Evolutionary conservation across 805 yeast genomes (phyloP).

Genomic region (Candida maris): DNA sequence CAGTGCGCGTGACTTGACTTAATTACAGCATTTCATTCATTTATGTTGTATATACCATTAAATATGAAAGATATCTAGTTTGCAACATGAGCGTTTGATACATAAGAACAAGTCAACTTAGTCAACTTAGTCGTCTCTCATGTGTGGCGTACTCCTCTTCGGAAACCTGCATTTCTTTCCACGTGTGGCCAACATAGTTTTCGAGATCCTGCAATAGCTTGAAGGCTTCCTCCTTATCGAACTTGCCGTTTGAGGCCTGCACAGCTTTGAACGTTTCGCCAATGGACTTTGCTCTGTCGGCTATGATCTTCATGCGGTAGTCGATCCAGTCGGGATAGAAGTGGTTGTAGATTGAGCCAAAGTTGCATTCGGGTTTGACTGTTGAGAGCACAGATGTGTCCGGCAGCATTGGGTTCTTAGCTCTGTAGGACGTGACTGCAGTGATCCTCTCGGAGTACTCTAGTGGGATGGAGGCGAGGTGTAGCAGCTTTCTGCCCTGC

Average conservation of each 20-base stretch:
- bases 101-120: no score
- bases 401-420: constrained; percentile 34
- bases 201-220: constrained; percentile 30
- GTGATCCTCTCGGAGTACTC: constrained; percentile 41
- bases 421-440: constrained; percentile 40
- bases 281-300: constrained; percentile 31
- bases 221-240: constrained; percentile 36
- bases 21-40: no score
- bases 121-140: constrained; percentile 1
- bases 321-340: constrained; percentile 39
- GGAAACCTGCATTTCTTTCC: constrained; percentile 33
- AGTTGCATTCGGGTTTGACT: constrained; percentile 37
- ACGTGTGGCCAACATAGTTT: constrained; percentile 26
- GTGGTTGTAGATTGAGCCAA: constrained; percentile 35
- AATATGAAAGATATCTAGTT: no score
- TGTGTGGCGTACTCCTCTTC: constrained; percentile 25
- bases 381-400: constrained; percentile 40
- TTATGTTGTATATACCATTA: no score
- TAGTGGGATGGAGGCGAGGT: constrained; percentile 45
- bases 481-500: constrained; percentile 45
- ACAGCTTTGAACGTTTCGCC: constrained; percentile 23
- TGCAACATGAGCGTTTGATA: no score
- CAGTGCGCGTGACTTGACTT: no score
- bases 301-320: constrained; percentile 35
- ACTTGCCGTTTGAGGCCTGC: constrained; percentile 25